These are phyloP conservation scores for Luvunga scandens DNA, from an alignment of 345 rosid species.

Conservation along the genomic window DNA sequence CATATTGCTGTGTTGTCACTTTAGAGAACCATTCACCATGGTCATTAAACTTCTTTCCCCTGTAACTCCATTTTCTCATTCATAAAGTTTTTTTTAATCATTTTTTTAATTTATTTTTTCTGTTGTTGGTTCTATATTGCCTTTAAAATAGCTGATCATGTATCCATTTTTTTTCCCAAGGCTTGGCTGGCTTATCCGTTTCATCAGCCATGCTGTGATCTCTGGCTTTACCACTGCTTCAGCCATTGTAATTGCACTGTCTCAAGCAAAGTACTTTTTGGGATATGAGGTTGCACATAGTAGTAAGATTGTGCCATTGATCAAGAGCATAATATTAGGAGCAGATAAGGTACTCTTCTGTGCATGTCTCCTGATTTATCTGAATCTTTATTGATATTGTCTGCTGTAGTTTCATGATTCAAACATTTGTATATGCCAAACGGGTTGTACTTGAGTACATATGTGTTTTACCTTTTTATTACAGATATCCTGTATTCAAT, in stretches of 20 bases:
- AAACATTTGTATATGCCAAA: slow-evolving; percentile 6
- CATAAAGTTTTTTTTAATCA: neutral
- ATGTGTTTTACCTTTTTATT: slow-evolving; percentile 2
- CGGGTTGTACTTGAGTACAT: neutral
- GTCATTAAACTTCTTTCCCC: slow-evolving; percentile 2
- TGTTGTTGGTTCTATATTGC: neutral
- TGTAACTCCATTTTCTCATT: neutral
- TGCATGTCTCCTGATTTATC: slow-evolving; percentile 3
- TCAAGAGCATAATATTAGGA: slow-evolving; percentile 90
- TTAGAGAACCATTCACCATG: neutral
- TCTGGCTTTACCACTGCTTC: slow-evolving; percentile 98
- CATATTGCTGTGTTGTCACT: neutral
- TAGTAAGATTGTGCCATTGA: slow-evolving; percentile 85
- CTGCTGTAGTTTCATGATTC: slow-evolving; percentile 4
- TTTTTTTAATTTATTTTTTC: neutral
- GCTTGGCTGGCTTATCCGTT: slow-evolving; percentile 99
- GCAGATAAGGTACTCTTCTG: slow-evolving; percentile 60
- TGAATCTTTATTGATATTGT: neutral
- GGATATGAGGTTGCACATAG: slow-evolving; percentile 80
- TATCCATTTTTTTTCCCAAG: slow-evolving; percentile 33
- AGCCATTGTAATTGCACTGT: slow-evolving; percentile 90
- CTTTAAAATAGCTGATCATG: neutral
- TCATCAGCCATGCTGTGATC: slow-evolving; percentile 97
- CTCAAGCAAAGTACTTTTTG: slow-evolving; percentile 93
- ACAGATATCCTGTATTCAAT: neutral